These are phyloP conservation scores for Scleromitrula shiraiana DNA, from an alignment of 2,329 filamentous ascomycete species.

Conservation along the genomic window DNA sequence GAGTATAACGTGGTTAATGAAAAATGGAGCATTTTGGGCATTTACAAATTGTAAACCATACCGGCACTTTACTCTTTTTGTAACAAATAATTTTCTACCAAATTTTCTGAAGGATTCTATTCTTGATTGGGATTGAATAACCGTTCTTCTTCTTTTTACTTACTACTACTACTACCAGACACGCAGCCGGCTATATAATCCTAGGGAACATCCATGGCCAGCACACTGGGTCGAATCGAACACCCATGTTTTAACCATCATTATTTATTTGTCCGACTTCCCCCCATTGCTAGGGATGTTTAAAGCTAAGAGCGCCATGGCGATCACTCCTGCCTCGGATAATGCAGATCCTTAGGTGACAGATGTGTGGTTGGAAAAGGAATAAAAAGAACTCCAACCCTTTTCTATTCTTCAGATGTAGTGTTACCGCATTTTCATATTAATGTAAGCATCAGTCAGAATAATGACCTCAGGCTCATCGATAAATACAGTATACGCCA, in stretches of 20 bases:
- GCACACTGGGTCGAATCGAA: constrained; percentile 21
- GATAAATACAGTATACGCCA: background rate
- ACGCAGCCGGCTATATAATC: constrained; percentile 14
- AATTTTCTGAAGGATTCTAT: no score
- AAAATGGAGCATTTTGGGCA: no score
- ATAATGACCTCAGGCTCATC: background rate
- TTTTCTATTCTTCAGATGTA: background rate
- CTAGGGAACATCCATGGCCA: constrained; percentile 23
- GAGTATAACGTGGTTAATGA: no score
- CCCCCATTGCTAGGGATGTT: constrained; percentile 17
- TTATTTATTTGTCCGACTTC: no score
- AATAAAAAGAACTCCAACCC: constrained; percentile 9
- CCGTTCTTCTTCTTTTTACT: no score
- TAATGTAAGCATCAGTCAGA: background rate
- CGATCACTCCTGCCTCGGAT: constrained; percentile 26
- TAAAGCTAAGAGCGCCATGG: constrained; percentile 26
- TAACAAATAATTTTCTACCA: no score
- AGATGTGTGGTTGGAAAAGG: constrained; percentile 16
- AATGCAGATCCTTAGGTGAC: constrained; percentile 21
- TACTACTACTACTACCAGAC: no score
- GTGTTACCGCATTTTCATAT: constrained; percentile 1
- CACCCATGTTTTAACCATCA: constrained; percentile 16
- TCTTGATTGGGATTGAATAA: no score
- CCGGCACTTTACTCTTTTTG: no score
- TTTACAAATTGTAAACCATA: no score